These are phyloP conservation scores for Amaranthus palmeri DNA, from an alignment of 148 eudicot genomes.

Conservation along the genomic window DNA sequence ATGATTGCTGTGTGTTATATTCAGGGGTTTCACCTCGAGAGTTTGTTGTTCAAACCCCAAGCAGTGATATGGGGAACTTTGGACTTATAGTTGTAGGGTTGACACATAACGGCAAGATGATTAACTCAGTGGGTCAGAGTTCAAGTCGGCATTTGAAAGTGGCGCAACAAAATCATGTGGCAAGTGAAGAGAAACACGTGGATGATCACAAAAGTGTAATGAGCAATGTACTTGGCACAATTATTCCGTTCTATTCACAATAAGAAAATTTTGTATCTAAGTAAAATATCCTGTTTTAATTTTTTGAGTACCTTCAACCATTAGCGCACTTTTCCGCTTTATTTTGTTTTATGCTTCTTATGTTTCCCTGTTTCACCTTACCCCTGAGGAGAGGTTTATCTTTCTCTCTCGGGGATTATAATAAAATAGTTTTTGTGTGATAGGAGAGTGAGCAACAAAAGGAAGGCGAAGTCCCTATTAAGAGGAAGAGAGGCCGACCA, in stretches of 20 bases:
- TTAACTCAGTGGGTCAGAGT: slow-evolving; percentile 22
- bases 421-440: neutral
- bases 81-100: slow-evolving; percentile 37
- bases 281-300: neutral
- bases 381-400: neutral
- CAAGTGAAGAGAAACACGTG: slow-evolving; percentile 13
- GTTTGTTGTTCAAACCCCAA: slow-evolving; percentile 22
- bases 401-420: slow-evolving; percentile 5
- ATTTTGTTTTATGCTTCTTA: too few species aligned
- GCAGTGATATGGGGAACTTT: neutral
- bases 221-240: slow-evolving; percentile 11
- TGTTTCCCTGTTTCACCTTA: too few species aligned
- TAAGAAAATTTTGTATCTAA: too few species aligned
- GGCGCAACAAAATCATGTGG: slow-evolving; percentile 11
- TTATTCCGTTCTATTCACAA: neutral
- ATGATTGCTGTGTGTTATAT: neutral
- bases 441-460: slow-evolving; percentile 38
- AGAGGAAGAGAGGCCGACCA: slow-evolving; percentile 69
- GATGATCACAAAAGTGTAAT: slow-evolving; percentile 15
- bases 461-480: slow-evolving; percentile 26
- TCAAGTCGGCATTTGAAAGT: slow-evolving; percentile 4
- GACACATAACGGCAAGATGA: slow-evolving; percentile 33
- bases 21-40: slow-evolving; percentile 18
- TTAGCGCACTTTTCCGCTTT: neutral
- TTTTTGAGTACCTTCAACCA: neutral